Base-by-base conservation (phyloP, 306 rosid genomes). In the Trichosanthes cucumerina region DNA sequence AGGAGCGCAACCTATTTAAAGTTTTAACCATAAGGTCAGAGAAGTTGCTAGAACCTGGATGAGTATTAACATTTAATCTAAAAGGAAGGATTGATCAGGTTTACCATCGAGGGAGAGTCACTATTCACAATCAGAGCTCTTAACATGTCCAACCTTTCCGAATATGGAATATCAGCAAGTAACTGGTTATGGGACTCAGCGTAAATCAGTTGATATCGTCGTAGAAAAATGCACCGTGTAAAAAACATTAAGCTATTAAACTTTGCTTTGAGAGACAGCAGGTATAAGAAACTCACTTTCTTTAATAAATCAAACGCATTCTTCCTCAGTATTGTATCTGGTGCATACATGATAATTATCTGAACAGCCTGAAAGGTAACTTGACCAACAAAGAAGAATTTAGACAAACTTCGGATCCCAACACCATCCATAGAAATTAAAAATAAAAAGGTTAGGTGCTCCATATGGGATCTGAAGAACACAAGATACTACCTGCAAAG, bases 101-200 rank as follows among this genome's bases (percentile, higher is more conserved):
- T 85, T 88, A 92, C 99, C 99, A 95, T 91, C 36, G 97, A 89
- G 81, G 99, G 78, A 64, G 97, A 89, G 74, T 87, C 90, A 1
- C 92, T 86, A 38, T 84, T 91, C 81, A 73, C 83, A 83, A 95
- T 92, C 85, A 92, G 82, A 2, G 93, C 90, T 82, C 83, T 80
- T 44, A 92, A 76, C 79, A 91, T 82, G 87, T 95, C 92, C 19
- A 91, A 85, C 80, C 93, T 91, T 76, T 91, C 88, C 77, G 90
- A 86, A 82, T 59, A 60, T 33, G 90, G 96, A 83, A 95, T 78
- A 82, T 89, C 93, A 26, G 91, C 88, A 49, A 92, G 91, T 74
- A 92, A 82, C 97, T 92, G 87, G 85, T 76, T 49, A 80, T 24
- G 83, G 82, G 54, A 85, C 66, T 56, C 75, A 64, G 38, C 57